These are phyloP conservation scores for Pneumocystis canis DNA, from an alignment of 1,139 yeast genomes.

Conservation along the genomic window DNA sequence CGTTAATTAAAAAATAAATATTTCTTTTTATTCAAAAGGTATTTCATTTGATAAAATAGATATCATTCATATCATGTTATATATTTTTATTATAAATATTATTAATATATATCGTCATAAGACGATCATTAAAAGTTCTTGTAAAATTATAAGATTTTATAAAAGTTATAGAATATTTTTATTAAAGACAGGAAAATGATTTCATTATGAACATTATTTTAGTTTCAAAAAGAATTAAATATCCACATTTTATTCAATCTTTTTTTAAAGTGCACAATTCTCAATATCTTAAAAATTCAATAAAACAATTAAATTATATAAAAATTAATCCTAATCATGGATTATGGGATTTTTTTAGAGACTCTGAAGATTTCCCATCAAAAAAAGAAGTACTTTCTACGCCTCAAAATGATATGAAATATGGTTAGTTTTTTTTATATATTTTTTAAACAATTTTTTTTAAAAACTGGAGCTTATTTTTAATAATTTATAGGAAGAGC, in stretches of 20 bases:
- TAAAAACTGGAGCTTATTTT: neutral
- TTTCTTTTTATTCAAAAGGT: no score
- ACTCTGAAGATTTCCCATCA: neutral
- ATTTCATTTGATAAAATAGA: no score
- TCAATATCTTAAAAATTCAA: neutral
- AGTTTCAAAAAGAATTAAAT: neutral
- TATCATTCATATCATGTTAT: no score
- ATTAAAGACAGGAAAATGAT: neutral
- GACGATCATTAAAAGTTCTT: no score
- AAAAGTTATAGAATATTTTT: no score
- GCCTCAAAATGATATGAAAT: neutral
- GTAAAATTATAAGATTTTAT: no score
- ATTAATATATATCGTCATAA: no score
- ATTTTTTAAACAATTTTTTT: neutral
- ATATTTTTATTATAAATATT: no score
- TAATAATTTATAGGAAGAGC: slow-evolving; percentile 39
- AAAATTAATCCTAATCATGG: neutral
- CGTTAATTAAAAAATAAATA: no score
- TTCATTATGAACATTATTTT: neutral
- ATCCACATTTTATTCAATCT: neutral
- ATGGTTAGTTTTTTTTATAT: neutral
- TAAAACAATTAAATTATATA: neutral
- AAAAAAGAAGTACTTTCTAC: neutral
- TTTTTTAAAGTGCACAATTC: neutral
- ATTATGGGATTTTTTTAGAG: neutral